phyloP scores from a whole-genome alignment of 352 stramenopile genomes.

The Phytophthora rubi region DNA sequence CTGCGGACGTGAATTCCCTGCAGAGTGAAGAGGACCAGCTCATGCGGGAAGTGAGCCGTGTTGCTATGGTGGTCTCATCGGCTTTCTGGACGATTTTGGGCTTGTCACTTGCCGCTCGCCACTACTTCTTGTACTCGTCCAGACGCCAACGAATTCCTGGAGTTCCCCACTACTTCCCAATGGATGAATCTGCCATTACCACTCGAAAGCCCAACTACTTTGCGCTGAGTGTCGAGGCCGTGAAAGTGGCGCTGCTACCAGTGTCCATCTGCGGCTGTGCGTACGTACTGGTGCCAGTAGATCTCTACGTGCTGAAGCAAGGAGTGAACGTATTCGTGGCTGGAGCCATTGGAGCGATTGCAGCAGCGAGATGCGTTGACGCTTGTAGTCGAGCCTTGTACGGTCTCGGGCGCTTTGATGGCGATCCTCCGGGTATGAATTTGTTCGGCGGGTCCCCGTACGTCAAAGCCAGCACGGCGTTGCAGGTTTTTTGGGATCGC shows the following conservation, averaged over 20 bases:
- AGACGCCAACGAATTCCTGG: conserved; percentile 10
- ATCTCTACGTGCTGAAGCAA: conserved; percentile 23
- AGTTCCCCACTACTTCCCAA: conserved; percentile 17
- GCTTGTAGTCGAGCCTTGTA: conserved; percentile 22
- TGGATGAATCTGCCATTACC: background rate
- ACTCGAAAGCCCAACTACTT: conserved; percentile 18
- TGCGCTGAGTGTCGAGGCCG: conserved; percentile 10
- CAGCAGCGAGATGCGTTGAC: conserved; percentile 19
- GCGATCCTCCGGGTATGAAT: conserved; percentile 3
- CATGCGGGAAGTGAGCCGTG: conserved; percentile 13
- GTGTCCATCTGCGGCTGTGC: conserved; percentile 22
- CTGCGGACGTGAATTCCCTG: background rate
- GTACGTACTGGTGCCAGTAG: conserved; percentile 16
- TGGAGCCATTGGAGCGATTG: conserved; percentile 23
- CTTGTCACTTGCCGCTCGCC: conserved; percentile 21
- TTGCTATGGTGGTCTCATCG: conserved; percentile 18
- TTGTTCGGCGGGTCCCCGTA: conserved; percentile 17
- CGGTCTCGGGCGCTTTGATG: conserved; percentile 8
- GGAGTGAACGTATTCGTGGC: conserved; percentile 30
- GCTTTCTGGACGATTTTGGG: conserved; percentile 23
- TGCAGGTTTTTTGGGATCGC: conserved; percentile 35
- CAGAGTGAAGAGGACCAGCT: conserved; percentile 4
- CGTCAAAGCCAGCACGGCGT: conserved; percentile 27
- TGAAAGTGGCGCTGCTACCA: conserved; percentile 18
- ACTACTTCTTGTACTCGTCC: conserved; percentile 29